A percentile compares a stretch with the other conserved stretches of the same genome.
Evolutionary conservation across 108 stramenopile genomes (phyloP).

Genomic region (Cyclotella choctawhatcheeana): DNA sequence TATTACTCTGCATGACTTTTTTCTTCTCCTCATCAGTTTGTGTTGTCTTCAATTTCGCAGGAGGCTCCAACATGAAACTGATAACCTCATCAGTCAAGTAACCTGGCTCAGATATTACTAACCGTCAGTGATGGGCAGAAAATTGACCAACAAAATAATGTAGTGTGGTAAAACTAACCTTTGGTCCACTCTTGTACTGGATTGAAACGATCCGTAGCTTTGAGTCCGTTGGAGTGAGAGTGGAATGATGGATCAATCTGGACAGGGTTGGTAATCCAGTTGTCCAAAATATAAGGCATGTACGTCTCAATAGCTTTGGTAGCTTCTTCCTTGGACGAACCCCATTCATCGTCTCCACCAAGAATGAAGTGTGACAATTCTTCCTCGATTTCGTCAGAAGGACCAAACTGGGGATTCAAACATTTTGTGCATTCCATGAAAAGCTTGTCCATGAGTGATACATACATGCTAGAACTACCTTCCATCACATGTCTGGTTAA

Average conservation of each 20-base stretch:
- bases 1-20: neutral
- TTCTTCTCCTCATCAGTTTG: neutral
- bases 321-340: slow-evolving; percentile 17
- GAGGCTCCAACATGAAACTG: slow-evolving; percentile 24
- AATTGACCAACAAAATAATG: no score
- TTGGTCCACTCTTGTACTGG: slow-evolving; percentile 10
- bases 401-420: neutral
- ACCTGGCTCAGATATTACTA: neutral
- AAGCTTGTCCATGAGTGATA: slow-evolving; percentile 28
- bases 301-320: slow-evolving; percentile 11
- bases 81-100: slow-evolving; percentile 20
- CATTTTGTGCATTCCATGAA: slow-evolving; percentile 16
- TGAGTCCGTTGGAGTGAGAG: neutral
- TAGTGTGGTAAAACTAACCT: no score
- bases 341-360: neutral
- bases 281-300: slow-evolving; percentile 3
- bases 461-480: neutral
- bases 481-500: neutral
- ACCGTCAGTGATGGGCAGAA: no score
- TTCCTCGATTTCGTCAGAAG: slow-evolving; percentile 4
- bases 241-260: slow-evolving; percentile 23
- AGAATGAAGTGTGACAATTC: neutral
- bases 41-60: neutral
- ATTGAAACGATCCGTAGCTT: slow-evolving; percentile 6
- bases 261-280: slow-evolving; percentile 23